Percentiles rank a stretch among this genome's conserved stretches.
phyloP scores from a whole-genome alignment of 1,284 basidiomycete species.

The Tilletia caries region DNA sequence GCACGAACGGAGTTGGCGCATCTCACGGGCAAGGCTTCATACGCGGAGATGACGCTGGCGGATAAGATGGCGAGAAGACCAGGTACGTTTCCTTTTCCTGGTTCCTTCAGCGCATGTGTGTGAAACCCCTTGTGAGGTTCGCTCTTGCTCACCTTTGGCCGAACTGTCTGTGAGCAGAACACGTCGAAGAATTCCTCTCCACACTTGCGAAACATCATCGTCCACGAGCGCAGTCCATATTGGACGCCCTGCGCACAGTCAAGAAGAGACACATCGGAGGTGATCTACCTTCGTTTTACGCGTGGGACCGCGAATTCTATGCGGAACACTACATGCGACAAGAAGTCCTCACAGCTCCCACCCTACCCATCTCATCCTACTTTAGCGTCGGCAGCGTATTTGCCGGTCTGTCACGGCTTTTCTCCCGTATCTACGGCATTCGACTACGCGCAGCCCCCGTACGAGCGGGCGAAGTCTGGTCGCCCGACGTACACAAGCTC shows the following conservation, averaged over 20 bases:
- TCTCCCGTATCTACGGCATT: conserved; percentile 47
- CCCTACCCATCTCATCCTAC: conserved; percentile 40
- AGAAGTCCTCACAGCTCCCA: background rate
- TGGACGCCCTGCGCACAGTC: conserved; percentile 35
- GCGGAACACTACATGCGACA: conserved; percentile 38
- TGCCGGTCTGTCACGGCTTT: conserved; percentile 45
- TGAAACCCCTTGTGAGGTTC: background rate
- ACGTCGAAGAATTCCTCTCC: conserved; percentile 43
- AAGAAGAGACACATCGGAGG: conserved; percentile 26
- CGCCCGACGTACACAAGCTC: conserved; percentile 79
- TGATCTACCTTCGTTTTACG: conserved; percentile 21
- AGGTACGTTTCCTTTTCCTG: conserved; percentile 63
- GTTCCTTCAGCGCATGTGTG: background rate
- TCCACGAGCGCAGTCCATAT: conserved; percentile 30
- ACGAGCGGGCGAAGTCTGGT: conserved; percentile 78
- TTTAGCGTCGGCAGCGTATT: conserved; percentile 49
- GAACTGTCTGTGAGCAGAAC: conserved; percentile 15
- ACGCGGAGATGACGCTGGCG: conserved; percentile 46
- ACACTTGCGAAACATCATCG: conserved; percentile 41
- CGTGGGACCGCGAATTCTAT: conserved; percentile 51
- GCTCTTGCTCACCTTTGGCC: background rate
- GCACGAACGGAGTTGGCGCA: conserved; percentile 42
- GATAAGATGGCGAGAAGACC: conserved; percentile 61
- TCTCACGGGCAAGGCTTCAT: conserved; percentile 43
- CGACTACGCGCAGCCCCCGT: conserved; percentile 38